phyloP scores from a whole-genome alignment of 208 protist species.

The Trypanosomatidae sp. region DNA sequence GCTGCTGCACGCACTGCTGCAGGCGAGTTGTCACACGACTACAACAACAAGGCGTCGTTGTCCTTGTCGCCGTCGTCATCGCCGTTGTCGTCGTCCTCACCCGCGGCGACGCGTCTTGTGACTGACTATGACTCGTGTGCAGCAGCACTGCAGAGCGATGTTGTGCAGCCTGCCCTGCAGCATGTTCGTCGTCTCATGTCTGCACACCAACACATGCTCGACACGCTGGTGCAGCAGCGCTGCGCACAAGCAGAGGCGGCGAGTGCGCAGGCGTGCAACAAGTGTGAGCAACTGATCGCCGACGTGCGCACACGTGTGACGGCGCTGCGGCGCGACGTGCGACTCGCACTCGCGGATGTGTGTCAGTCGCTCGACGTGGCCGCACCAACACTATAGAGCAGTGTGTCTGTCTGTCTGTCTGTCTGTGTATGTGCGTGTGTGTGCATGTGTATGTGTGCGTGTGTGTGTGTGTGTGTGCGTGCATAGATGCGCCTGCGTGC shows the following conservation, averaged over 20 bases:
- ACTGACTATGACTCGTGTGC: not conserved
- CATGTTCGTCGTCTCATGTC: conserved; percentile 60
- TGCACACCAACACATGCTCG: conserved; percentile 57
- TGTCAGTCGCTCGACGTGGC: conserved; percentile 58
- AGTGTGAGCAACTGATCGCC: conserved; percentile 33
- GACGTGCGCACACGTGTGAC: conserved; percentile 36
- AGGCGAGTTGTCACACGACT: no score
- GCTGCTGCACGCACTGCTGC: no score
- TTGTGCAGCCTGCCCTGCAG: conserved; percentile 41
- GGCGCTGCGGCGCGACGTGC: conserved; percentile 43
- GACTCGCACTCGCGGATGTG: conserved; percentile 42
- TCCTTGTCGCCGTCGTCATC: no score
- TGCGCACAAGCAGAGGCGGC: conserved; percentile 25
- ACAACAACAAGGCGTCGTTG: no score
- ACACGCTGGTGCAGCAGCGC: conserved; percentile 48
- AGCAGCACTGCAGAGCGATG: conserved; percentile 17
- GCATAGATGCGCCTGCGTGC: no score
- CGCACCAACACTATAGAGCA: conserved; percentile 37
- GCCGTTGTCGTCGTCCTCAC: not conserved
- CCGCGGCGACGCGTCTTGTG: not conserved
- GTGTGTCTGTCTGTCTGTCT: no score
- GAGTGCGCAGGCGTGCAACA: conserved; percentile 12
- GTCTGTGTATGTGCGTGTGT: no score
- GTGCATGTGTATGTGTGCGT: no score
- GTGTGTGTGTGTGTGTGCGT: no score